Conservation (phyloP, 768 basidiomycete genomes). For the Pisolithus microcarpus region DNA sequence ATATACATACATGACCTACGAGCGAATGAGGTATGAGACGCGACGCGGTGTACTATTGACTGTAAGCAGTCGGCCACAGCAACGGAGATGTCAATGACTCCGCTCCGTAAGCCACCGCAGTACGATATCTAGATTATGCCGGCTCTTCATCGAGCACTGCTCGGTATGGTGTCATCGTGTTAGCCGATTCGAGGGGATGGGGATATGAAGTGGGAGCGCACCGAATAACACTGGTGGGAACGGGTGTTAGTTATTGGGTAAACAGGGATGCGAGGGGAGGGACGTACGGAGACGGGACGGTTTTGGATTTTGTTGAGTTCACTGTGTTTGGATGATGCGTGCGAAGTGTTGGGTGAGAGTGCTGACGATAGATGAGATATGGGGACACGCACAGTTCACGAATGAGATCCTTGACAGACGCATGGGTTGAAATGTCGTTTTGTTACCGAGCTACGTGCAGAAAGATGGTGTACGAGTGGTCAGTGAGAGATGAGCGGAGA, state of each 20-base stretch:
- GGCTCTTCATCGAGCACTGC: constrained; percentile 94
- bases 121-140: constrained; percentile 92
- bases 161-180: background rate
- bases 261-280: background rate
- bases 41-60: no score
- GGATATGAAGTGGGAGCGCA: constrained; percentile 27
- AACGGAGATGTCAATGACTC: constrained; percentile 44
- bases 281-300: constrained; percentile 78
- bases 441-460: constrained; percentile 70
- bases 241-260: background rate
- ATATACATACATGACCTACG: background rate
- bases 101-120: constrained; percentile 79
- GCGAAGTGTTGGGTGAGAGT: background rate
- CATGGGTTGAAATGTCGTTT: constrained; percentile 80
- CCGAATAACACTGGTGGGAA: constrained; percentile 65
- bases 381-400: constrained; percentile 50
- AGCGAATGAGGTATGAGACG: background rate
- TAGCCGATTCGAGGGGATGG: background rate
- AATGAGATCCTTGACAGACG: constrained; percentile 79
- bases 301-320: constrained; percentile 73
- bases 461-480: background rate
- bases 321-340: constrained; percentile 2
- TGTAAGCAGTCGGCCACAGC: no score
- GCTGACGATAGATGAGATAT: background rate
- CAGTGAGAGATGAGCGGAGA: constrained; percentile 4